These are phyloP conservation scores for Cerrena zonata DNA, from an alignment of 1,284 basidiomycete genomes.

Conservation along the genomic window DNA sequence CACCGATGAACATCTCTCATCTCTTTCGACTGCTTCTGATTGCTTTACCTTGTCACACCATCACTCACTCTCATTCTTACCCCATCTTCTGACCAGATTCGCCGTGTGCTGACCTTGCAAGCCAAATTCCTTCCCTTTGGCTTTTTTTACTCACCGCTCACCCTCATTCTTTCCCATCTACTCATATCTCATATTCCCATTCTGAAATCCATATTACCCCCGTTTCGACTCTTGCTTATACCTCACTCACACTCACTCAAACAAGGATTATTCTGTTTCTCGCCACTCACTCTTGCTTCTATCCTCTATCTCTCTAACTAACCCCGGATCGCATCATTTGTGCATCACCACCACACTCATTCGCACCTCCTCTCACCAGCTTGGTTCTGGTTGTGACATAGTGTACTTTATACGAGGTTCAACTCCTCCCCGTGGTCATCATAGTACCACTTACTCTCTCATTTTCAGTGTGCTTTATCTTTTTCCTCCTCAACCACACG, in stretches of 20 bases:
- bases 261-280: not conserved
- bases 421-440: not conserved
- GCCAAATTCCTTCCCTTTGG: no score
- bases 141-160: not conserved
- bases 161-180: not conserved
- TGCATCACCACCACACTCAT: not conserved
- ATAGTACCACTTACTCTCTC: no score
- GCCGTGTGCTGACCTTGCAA: no score
- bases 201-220: not conserved
- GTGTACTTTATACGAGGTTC: conserved; percentile 9
- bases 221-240: not conserved
- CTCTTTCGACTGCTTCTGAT: no score
- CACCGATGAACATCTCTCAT: no score
- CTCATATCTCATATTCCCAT: not conserved
- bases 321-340: not conserved
- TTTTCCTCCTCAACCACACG: no score
- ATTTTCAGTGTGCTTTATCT: no score
- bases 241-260: not conserved
- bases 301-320: not conserved
- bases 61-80: not conserved
- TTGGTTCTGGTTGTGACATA: conserved; percentile 17
- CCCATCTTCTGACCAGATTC: no score
- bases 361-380: conserved; percentile 11
- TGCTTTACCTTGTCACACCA: not conserved
- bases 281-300: no score